Conservation (phyloP, 2,329 filamentous ascomycete genomes). For the Paraphaeosphaeria sporulosa region DNA sequence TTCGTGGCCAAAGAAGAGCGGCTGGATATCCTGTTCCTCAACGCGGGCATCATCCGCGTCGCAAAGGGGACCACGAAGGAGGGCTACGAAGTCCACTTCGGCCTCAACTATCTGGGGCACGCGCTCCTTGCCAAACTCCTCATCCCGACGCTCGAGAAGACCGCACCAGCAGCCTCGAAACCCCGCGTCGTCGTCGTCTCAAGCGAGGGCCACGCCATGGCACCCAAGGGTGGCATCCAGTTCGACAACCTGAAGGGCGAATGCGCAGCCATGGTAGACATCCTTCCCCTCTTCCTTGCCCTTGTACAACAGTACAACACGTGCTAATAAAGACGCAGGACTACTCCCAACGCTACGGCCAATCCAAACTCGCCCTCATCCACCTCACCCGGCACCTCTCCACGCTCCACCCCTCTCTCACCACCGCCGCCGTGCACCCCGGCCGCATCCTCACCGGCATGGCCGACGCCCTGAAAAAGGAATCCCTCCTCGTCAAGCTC, state of each 20-base stretch:
- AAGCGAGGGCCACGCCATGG: constrained; percentile 13
- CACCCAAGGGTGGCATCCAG: constrained; percentile 14
- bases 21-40: constrained; percentile 51
- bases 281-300: background rate
- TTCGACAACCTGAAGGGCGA: constrained; percentile 17
- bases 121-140: constrained; percentile 18
- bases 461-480: constrained; percentile 8
- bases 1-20: constrained; percentile 22
- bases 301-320: background rate
- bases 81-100: constrained; percentile 55
- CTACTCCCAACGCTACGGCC: constrained; percentile 45
- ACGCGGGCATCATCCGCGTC: constrained; percentile 47
- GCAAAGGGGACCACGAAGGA: constrained; percentile 44
- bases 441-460: constrained; percentile 14
- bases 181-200: constrained; percentile 16
- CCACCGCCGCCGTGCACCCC: constrained; percentile 13
- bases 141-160: constrained; percentile 10
- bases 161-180: constrained; percentile 4
- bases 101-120: constrained; percentile 23
- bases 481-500: constrained; percentile 12
- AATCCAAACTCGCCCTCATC: constrained; percentile 57
- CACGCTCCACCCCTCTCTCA: constrained; percentile 9
- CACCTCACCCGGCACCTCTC: constrained; percentile 42
- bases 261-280: constrained; percentile 11
- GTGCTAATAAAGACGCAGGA: constrained; percentile 1